Evolutionary conservation across 495 filamentous ascomycete genomes (phyloP).

Genomic region (Extremus antarcticus): DNA sequence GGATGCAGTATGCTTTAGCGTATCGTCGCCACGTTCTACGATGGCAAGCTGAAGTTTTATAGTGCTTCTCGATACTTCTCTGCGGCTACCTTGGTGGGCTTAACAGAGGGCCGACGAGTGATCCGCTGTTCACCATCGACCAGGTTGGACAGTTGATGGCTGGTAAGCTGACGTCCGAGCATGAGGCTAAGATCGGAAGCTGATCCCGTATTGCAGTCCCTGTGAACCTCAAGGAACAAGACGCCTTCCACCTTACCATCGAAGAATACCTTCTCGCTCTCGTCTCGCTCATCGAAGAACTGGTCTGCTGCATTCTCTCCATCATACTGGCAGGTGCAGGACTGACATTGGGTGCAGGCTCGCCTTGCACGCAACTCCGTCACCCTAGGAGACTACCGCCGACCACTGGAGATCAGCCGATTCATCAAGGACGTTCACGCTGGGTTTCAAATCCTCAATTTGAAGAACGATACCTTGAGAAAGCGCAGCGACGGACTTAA

Average conservation of each 20-base stretch:
- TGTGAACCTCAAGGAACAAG: conserved; percentile 79
- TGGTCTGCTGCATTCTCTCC: conserved; percentile 35
- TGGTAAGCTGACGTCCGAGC: conserved; percentile 38
- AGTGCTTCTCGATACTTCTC: conserved; percentile 47
- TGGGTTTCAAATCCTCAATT: conserved; percentile 83
- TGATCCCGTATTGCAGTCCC: conserved; percentile 54
- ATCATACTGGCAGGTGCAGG: no score
- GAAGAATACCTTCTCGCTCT: conserved; percentile 91
- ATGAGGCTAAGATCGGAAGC: not conserved
- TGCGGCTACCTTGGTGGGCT: conserved; percentile 67
- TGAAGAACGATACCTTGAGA: conserved; percentile 89
- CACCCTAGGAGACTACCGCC: conserved; percentile 75
- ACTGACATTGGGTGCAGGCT: conserved; percentile 43
- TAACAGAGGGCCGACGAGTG: conserved; percentile 34
- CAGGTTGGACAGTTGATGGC: conserved; percentile 67
- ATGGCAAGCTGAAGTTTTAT: conserved; percentile 2
- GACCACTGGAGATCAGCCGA: conserved; percentile 67
- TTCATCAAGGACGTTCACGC: conserved; percentile 95
- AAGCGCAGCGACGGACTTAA: conserved; percentile 88
- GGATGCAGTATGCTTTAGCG: conserved; percentile 52
- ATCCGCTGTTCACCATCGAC: conserved; percentile 73
- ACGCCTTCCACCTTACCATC: conserved; percentile 88
- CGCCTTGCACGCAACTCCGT: conserved; percentile 93
- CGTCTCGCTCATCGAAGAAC: conserved; percentile 78
- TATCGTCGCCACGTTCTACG: not conserved